A percentile compares a stretch with the other conserved stretches of the same genome.
Conservation (phyloP, 1,139 yeast species). For the Candida glucosophila region DNA sequence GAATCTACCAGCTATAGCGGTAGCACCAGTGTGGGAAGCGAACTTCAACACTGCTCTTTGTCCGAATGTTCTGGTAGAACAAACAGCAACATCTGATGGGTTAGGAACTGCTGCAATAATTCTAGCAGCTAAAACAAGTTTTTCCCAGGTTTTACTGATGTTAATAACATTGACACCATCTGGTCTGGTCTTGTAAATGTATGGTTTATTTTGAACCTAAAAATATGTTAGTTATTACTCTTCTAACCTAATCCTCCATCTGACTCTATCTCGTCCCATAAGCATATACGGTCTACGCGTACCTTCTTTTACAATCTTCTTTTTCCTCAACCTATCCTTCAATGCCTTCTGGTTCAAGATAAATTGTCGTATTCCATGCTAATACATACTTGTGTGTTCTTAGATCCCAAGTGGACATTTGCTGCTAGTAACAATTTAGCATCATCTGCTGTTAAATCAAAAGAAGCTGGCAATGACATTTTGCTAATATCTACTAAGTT, state of each 20-base stretch:
- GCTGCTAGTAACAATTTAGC: conserved; percentile 99
- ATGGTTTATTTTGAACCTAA: conserved; percentile 97
- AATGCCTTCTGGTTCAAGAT: background rate
- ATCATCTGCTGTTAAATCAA: conserved; percentile 95
- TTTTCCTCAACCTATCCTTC: conserved; percentile 1
- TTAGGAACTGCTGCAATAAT: conserved; percentile 99
- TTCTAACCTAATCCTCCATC: conserved; percentile 3
- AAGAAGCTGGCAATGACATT: conserved; percentile 86
- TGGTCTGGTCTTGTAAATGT: conserved; percentile 98
- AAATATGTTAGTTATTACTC: conserved; percentile 26
- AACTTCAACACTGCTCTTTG: conserved; percentile 99
- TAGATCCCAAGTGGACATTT: conserved; percentile 99
- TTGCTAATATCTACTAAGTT: conserved; percentile 8
- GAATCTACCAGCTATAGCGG: conserved; percentile 99
- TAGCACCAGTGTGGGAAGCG: conserved; percentile 99
- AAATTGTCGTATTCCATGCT: background rate
- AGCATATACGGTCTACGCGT: background rate
- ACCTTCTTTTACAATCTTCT: background rate
- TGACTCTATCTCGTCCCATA: background rate
- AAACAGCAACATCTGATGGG: conserved; percentile 97
- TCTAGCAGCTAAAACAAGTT: conserved; percentile 99
- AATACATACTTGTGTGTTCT: conserved; percentile 95
- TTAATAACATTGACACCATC: conserved; percentile 99
- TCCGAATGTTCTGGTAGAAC: conserved; percentile 99
- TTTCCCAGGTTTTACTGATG: conserved; percentile 99